Evolutionary conservation across 176 grass and related monocot species (phyloP).

Genomic region (Poa pratensis): DNA sequence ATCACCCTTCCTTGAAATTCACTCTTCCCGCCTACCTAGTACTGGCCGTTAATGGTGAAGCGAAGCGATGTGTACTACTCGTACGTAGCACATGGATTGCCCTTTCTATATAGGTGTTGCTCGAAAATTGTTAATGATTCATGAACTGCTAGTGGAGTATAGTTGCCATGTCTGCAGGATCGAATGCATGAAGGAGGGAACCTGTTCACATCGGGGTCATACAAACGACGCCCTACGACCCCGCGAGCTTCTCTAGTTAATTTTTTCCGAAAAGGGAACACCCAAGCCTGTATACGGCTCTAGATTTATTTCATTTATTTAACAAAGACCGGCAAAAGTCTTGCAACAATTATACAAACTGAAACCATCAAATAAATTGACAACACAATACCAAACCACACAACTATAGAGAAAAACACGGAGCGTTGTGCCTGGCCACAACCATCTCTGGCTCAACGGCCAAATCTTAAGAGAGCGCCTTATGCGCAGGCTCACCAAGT

Average conservation of each 20-base stretch:
- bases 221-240: neutral
- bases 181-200: no score
- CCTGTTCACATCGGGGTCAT: neutral
- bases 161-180: neutral
- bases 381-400: no score
- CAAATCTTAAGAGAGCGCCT: no score
- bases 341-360: no score
- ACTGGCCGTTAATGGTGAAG: constrained; percentile 3
- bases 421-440: no score
- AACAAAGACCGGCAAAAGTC: no score
- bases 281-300: no score
- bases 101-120: neutral
- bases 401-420: no score
- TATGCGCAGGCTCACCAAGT: no score
- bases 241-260: neutral
- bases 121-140: neutral
- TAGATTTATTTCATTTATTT: neutral
- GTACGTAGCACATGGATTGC: constrained; percentile 22
- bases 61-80: neutral
- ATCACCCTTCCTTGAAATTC: constrained; percentile 20
- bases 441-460: no score
- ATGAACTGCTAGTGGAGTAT: neutral
- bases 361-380: no score
- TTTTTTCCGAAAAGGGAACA: no score
- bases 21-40: constrained; percentile 24